These are phyloP conservation scores for Pinus taeda DNA, from an alignment of 75 land plant genomes.

Conservation along the genomic window DNA sequence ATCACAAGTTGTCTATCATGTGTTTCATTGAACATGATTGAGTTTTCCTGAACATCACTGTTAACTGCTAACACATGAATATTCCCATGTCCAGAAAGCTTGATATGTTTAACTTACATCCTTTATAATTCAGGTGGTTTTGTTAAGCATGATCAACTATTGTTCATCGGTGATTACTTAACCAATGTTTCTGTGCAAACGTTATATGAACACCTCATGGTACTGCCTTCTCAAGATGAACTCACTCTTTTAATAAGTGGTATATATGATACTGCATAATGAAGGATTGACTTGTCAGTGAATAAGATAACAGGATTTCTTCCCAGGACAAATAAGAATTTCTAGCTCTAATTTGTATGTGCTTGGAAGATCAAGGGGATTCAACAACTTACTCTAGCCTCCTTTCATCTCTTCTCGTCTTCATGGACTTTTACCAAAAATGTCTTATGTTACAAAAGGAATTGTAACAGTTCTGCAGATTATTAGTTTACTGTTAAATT, in stretches of 20 bases:
- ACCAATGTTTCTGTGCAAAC: neutral
- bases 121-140: no score
- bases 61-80: no score
- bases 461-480: neutral
- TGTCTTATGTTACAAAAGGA: neutral
- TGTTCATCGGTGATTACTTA: no score
- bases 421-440: neutral
- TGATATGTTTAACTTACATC: no score
- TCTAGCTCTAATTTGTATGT: neutral
- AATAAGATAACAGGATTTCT: neutral
- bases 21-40: no score
- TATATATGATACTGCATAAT: neutral
- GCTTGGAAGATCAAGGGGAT: neutral
- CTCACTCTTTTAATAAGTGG: neutral
- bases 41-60: no score
- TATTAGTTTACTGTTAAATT: neutral
- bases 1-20: no score
- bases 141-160: no score
- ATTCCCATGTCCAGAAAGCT: no score
- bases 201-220: neutral
- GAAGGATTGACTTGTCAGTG: neutral
- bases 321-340: neutral
- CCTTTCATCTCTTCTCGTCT: neutral
- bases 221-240: neutral
- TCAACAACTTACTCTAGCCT: neutral